Conservation (phyloP, 73 alveolate species). For the Paraurostyla sp. region DNA sequence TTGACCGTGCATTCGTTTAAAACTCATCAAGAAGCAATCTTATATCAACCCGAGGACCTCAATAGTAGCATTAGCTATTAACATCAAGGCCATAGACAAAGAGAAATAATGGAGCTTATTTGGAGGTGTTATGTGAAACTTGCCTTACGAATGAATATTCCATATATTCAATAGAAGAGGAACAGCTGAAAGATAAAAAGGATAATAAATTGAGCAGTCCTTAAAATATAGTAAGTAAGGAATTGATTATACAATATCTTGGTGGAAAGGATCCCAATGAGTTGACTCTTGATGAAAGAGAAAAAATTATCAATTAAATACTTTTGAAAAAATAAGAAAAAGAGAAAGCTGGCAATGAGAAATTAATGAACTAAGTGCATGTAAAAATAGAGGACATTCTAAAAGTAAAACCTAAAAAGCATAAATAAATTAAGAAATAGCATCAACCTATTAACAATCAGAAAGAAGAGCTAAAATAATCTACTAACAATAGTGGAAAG, state of each 20-base stretch:
- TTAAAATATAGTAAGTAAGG: not conserved
- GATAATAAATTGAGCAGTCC: too few relatives aligned
- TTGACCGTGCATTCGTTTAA: not conserved
- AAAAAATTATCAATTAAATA: not conserved
- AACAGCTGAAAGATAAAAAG: not conserved
- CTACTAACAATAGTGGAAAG: too few relatives aligned
- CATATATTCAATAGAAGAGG: not conserved
- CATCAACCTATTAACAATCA: too few relatives aligned
- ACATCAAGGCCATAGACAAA: not conserved
- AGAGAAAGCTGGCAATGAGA: not conserved
- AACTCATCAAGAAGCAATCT: slow-evolving; percentile 23
- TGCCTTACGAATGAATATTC: slow-evolving; percentile 17
- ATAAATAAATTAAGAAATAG: too few relatives aligned
- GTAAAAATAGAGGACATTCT: slow-evolving; percentile 2
- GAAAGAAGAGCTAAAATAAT: too few relatives aligned
- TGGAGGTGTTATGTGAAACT: slow-evolving; percentile 15
- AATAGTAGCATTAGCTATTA: not conserved
- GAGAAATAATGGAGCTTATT: not conserved
- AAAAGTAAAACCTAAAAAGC: not conserved
- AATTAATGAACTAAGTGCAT: too few relatives aligned
- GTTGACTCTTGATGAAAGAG: not conserved
- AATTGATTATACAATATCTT: not conserved
- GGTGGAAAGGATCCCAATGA: not conserved
- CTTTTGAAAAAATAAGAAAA: not conserved
- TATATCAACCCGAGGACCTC: not conserved